phyloP scores from a whole-genome alignment of 257 asterid species.

The Thymus mandschuricus region DNA sequence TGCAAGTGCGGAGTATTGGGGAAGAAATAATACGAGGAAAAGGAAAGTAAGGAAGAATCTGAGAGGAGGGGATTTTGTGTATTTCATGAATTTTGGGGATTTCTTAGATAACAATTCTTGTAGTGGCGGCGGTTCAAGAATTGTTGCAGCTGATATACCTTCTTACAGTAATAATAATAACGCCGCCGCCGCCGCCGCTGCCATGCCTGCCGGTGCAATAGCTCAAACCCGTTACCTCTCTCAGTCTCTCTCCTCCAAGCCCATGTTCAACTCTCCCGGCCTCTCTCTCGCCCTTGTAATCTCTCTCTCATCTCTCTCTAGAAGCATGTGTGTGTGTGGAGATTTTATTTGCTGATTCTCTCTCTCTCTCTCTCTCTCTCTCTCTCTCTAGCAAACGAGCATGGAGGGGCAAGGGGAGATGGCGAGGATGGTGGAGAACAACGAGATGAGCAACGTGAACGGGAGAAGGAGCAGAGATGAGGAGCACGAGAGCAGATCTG shows the following conservation, averaged over 20 bases:
- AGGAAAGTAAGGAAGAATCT: not conserved
- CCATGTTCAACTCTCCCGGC: slow-evolving; percentile 81
- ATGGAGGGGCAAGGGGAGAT: slow-evolving; percentile 82
- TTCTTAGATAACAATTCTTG: slow-evolving; percentile 73
- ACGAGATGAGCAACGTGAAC: slow-evolving; percentile 46
- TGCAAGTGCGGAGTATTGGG: slow-evolving; percentile 26
- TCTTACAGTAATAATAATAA: slow-evolving; percentile 45
- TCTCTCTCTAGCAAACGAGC: slow-evolving; percentile 58
- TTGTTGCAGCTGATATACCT: slow-evolving; percentile 53
- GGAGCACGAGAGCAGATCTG: slow-evolving; percentile 97
- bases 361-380: not conserved
- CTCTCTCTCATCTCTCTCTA: not conserved
- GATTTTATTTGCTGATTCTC: slow-evolving; percentile 6
- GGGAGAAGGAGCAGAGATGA: slow-evolving; percentile 80
- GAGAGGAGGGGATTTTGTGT: not conserved
- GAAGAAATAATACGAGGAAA: not conserved
- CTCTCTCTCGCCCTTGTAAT: slow-evolving; percentile 94
- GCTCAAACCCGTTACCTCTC: slow-evolving; percentile 55
- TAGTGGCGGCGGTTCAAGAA: slow-evolving; percentile 62
- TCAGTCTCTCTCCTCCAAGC: slow-evolving; percentile 57
- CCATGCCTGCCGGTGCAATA: slow-evolving; percentile 59
- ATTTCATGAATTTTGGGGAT: slow-evolving; percentile 94
- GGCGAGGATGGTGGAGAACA: slow-evolving; percentile 52
- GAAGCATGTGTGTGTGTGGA: not conserved
- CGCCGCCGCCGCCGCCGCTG: slow-evolving; percentile 26